Base-by-base conservation (phyloP, 2,329 filamentous ascomycete species). In the Diaporthe helianthi region DNA sequence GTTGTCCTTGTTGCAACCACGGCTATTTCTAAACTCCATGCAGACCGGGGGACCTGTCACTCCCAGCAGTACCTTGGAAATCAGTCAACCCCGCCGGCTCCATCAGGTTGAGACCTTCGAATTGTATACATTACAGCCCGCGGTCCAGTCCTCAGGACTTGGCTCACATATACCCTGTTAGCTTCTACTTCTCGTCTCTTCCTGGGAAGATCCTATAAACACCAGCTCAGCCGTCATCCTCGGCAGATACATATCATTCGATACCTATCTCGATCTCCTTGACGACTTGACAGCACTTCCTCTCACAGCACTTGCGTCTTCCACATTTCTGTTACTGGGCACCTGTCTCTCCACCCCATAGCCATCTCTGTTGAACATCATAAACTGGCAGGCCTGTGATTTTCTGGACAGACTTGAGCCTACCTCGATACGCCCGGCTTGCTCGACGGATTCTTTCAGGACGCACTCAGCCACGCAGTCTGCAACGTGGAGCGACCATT, bases 1-100 rank as follows among this genome's bases (percentile, higher is more conserved):
- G 73, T 76, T 74, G 74, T 78, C 76, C 78, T 81, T 78, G 77
- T 79, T 82, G 76, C 78, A 76, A 73, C 77, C 76, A 79, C 79
- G 76, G 76, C 74, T 78, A 79, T 75, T 78, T 77, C 76, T 77
- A 77, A 80, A 73, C 75, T 77, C 76, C 78, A 80, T 81, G 81
- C 79, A 80, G 79, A 79, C 81, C 76, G 77, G 78, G 58, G 77
- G 74, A 66, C 76, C 79, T 78, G 76, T 78, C 80, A 75, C 76
- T 78, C 76, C 77, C 76, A 78, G 76, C 76, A 77, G 73, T 72
- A 76, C 74, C 78, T 79, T 71, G 76, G 71, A 73, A 78, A 77
- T 77, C 78, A 77, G 79, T 77, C 76, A 76, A 79, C 78, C 80
- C 81, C 80, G 79, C 81, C 73, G 78, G 72, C 76, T 75, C 68